Evolutionary conservation across 139 green algal species (phyloP), one percentile per base, ranked within the genome.

Genomic region (Eudorina sp.): DNA sequence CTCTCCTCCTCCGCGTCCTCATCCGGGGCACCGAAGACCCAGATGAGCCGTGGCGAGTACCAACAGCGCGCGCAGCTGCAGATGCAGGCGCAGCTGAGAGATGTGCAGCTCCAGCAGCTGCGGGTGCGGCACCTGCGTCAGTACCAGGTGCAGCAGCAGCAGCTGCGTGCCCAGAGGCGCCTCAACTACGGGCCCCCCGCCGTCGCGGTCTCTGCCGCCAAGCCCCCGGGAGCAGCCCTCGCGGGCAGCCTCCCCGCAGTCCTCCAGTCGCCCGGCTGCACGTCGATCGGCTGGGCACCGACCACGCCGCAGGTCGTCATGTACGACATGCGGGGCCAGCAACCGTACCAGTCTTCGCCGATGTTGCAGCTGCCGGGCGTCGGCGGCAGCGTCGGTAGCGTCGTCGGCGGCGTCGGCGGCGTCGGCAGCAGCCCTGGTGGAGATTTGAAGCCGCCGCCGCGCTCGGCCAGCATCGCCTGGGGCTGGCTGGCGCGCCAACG

Each of bases 21-120:
- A 2, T 72, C 23, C 11, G 48, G 11, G 48, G 48, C 48, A 29
- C 62, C 62, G 13, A 31, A 31, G 31, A 34, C 70, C 41, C 70
- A 53, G 70, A 53, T 79, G 7, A 58, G 41, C 7, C 70, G 70
- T 0, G 70, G 19, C 11, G 45, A 62, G n/a, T 62, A 81, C 73
- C 73, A 81, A 31, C 73, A 79, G 25, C 73, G 46, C 73, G 45
- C 45, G 73, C 73, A 79, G 43, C 14, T 38, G 40, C 70, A 53
- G 70, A 75, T 75, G 66, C 66, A 46, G 19, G 16, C 31, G 66
- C 36, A 72, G 23, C 62, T 72, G 16, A 25, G 62, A 2, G 62
- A 72, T 40, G n/a, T 25, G 66, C 31, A 75, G 66, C n/a, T 75
- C 2, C 70, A 79, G 40, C 41, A 55, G 1, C 70, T 48, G 41